A percentile compares a stretch with the other conserved stretches of the same genome.
Evolutionary conservation across 2,329 filamentous ascomycete genomes (phyloP).

Genomic region (Neonectria sp.): DNA sequence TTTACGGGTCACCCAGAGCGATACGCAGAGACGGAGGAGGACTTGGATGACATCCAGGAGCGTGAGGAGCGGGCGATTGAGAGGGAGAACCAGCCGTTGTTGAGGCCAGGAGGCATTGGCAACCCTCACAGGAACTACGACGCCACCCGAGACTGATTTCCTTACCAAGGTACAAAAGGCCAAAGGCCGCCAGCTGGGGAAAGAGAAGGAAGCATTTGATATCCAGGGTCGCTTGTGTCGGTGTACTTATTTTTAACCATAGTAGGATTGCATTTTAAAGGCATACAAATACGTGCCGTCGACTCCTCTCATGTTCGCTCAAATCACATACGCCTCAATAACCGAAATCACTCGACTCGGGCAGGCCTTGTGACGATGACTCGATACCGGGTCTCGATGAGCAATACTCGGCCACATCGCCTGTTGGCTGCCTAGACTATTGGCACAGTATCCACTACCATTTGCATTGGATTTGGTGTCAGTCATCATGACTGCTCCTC

Average conservation of each 20-base stretch:
- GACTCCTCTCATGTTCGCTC: background rate
- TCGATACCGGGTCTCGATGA: background rate
- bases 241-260: slow-evolving; percentile 14
- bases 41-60: slow-evolving; percentile 65
- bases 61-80: slow-evolving; percentile 67
- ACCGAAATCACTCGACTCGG: slow-evolving; percentile 2
- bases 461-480: background rate
- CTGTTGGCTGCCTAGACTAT: slow-evolving; percentile 15
- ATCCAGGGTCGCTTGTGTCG: slow-evolving; percentile 28
- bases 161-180: slow-evolving; percentile 16
- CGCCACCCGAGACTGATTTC: slow-evolving; percentile 45
- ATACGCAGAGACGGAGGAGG: slow-evolving; percentile 67
- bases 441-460: slow-evolving; percentile 4
- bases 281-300: background rate
- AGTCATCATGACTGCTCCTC: slow-evolving; percentile 25
- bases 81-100: slow-evolving; percentile 65
- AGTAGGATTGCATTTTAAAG: slow-evolving; percentile 16
- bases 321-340: background rate
- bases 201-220: slow-evolving; percentile 32
- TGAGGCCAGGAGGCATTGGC: slow-evolving; percentile 66
- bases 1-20: slow-evolving; percentile 68
- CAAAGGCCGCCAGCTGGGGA: background rate
- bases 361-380: slow-evolving; percentile 5
- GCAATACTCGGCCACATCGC: background rate
- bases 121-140: slow-evolving; percentile 60